Conservation (phyloP, 163 green algal species). For the Botryococcus braunii region DNA sequence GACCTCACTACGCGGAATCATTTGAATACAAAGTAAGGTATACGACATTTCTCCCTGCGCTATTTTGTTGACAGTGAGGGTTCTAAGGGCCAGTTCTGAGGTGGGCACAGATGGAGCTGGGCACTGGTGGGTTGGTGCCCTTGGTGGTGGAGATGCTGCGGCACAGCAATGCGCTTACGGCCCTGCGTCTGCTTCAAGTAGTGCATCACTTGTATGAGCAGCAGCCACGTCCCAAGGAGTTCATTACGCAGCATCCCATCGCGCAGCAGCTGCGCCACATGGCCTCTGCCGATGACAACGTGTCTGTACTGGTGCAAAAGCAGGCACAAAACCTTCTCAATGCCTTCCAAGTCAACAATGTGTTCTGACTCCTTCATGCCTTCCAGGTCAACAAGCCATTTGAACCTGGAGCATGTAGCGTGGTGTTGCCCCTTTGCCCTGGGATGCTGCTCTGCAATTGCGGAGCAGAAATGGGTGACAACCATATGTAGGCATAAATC, state of each 20-base stretch:
- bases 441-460: no score
- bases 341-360: constrained; percentile 26
- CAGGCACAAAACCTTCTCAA: constrained; percentile 28
- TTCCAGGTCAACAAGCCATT: no score
- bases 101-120: constrained; percentile 23
- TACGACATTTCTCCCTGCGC: no score
- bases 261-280: constrained; percentile 26
- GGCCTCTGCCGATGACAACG: constrained; percentile 12
- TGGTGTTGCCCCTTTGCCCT: no score
- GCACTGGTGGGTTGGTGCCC: constrained; percentile 17
- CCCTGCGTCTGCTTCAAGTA: constrained; percentile 60
- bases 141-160: constrained; percentile 32
- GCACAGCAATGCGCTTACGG: constrained; percentile 33
- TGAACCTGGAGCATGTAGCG: no score
- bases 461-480: no score
- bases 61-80: no score
- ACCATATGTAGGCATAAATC: no score
- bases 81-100: no score
- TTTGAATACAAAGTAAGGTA: no score
- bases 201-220: constrained; percentile 65
- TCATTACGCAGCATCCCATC: constrained; percentile 30
- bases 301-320: constrained; percentile 26
- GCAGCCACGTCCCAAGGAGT: constrained; percentile 63
- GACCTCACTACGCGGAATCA: no score
- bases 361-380: constrained; percentile 20